Base-by-base conservation (phyloP, 139 green algal species). In the Chlamydomonas sphaeroides region DNA sequence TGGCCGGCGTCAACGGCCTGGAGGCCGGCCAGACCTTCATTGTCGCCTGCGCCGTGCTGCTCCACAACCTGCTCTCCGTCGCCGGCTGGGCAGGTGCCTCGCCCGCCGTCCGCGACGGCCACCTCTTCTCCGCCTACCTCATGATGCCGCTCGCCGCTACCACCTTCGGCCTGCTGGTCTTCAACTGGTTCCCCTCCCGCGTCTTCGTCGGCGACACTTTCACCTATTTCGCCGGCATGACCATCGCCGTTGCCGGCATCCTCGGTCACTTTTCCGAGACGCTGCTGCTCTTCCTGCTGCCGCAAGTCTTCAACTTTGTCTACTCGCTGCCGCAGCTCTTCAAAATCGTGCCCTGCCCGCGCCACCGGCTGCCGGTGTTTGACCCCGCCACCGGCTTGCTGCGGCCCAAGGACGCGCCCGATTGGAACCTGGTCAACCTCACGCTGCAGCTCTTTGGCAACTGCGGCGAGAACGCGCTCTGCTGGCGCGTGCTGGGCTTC, bases 221-320 rank as follows among this genome's bases (percentile, higher is more conserved):
- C 92, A 99, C 97, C n/a, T 99, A 99, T 87, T 99, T 99, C 94
- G 96, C 96, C 0, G 97, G 97, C 80, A 99, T 99, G 96, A 90
- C 95, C 0, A 91, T 99, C n/a, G 97, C 95, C 17, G 96, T 99
- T 14, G 95, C 96, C 1, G 96, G 97, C 72, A 99, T 99, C 68
- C 90, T 99, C 42, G 97, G 97, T 25, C 97, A 99, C 91, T 98
- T 98, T 83, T 95, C 86, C 56, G 97, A 99, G 88, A 99, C 95
- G 36, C 89, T 99, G 69, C 92, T 99, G 68, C 83, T 99, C 26
- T 98, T 99, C 88, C 93, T 99, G 35, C 79, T 98, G 4, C 97
- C 97, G 11, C 94, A 98, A 85, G 80, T 98, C 68, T 88, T 99
- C 88, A 99, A 99, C 91, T 99, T 99, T 87, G 81, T 98, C 7